Evolutionary conservation across 2,329 filamentous ascomycete genomes (phyloP), one percentile per base, ranked within the genome.

Genomic region (Magnaporthiopsis rhizophila): DNA sequence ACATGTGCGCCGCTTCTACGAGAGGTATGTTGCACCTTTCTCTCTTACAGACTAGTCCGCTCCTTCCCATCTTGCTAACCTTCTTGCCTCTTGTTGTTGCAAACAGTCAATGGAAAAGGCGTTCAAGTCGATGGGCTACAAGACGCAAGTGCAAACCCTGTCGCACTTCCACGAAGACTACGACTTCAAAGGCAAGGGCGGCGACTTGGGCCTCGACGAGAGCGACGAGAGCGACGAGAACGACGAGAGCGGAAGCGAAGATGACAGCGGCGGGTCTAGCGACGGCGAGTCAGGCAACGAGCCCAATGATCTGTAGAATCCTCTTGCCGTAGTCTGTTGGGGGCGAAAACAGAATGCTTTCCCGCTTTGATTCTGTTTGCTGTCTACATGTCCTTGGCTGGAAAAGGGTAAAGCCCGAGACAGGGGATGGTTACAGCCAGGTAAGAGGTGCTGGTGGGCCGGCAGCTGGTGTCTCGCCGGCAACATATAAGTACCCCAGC

Each of bases 121-220:
- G 2, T 91, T 98, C 70, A 83, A 86, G 69, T 80, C 79, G 1
- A 87, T 86, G 65, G 92, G 92, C 0, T 99, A 96, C 80, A 88
- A 88, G 74, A 89, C 89, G 0, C 84, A 91, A 72, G 83, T 90
- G 56, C 88, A 88, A 72, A 81, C 88, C 34, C 81, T 98, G 62
- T 86, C 87, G 58, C 84, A 90, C 70, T 98, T 96, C 75, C 87
- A 96, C 74, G 91, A 97, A 68, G 91, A 92, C 71, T 98, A 98
- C 73, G 94, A 94, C 0, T 77, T 97, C 60, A 83, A 89, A 73
- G 82, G 81, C 2, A 81, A 79, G 2, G 84, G 83, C 3, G 86
- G 82, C 0, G 87, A 87, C 0, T 85, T 84, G 0, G 80, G 82
- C 0, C 81, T 83, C 0, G 84, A 84, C 0, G 80, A 80, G 0